Evolutionary conservation across 2,329 filamentous ascomycete species (phyloP).

Genomic region (Diaporthe sp.): DNA sequence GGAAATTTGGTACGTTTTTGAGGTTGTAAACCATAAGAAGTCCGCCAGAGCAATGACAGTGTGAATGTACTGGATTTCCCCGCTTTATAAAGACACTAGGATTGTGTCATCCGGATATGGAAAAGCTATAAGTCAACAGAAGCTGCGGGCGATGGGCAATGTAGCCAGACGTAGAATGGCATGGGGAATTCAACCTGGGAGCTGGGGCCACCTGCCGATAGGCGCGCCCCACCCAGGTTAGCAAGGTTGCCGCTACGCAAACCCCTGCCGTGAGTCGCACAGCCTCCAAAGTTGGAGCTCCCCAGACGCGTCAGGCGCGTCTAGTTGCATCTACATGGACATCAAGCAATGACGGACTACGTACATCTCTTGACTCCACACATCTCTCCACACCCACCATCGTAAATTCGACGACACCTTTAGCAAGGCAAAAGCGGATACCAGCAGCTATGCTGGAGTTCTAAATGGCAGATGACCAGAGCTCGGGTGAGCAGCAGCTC

Average conservation of each 20-base stretch:
- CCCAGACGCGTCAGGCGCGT: constrained; percentile 38
- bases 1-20: no score
- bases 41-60: no score
- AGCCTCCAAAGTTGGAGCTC: background rate
- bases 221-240: background rate
- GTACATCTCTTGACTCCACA: background rate
- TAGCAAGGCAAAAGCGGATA: background rate
- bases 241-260: background rate
- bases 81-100: no score
- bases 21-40: no score
- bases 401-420: background rate
- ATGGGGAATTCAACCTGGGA: no score
- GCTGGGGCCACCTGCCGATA: background rate
- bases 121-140: no score
- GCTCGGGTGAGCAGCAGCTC: constrained; percentile 38
- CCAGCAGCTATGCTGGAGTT: constrained; percentile 29
- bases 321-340: background rate
- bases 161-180: no score
- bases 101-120: no score
- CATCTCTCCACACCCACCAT: background rate
- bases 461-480: constrained; percentile 36
- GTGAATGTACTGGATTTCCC: no score
- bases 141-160: no score
- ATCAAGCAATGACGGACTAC: constrained; percentile 1
- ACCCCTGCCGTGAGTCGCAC: constrained; percentile 18